Conservation (phyloP, 176 grass and related monocot genomes). For the Avena eriantha region DNA sequence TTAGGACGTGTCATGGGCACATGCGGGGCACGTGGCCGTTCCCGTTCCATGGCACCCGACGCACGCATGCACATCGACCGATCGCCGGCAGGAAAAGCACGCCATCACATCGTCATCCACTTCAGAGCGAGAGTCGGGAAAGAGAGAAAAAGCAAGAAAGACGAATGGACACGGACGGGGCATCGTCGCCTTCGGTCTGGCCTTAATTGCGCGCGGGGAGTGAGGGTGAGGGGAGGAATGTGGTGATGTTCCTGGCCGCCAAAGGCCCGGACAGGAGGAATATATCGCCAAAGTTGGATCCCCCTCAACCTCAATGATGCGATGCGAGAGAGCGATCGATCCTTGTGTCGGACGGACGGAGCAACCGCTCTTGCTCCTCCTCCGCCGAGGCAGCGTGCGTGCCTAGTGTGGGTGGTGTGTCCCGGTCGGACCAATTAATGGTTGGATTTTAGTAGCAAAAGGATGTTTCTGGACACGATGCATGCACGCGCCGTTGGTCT, state of each 20-base stretch:
- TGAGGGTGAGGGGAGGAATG: background rate
- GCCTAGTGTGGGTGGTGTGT: constrained; percentile 3
- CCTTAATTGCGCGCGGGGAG: background rate
- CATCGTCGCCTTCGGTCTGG: background rate
- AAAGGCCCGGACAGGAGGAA: constrained; percentile 53
- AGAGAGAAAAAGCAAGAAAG: background rate
- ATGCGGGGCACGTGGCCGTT: constrained; percentile 18
- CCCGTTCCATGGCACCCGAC: background rate
- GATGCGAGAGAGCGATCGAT: background rate
- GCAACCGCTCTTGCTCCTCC: background rate
- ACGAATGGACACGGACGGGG: background rate
- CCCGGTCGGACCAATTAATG: constrained; percentile 19
- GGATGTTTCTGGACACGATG: constrained; percentile 24
- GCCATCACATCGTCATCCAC: background rate
- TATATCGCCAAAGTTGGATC: constrained; percentile 8
- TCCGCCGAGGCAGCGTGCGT: background rate
- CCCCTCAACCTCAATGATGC: background rate
- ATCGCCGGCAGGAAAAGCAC: background rate
- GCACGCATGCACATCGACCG: background rate
- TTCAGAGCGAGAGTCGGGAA: too few species aligned
- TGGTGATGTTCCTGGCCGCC: constrained; percentile 38
- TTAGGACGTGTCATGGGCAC: constrained; percentile 16
- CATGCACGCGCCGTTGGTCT: background rate
- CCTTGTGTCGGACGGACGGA: constrained; percentile 34
- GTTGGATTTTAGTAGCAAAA: background rate